Conservation (phyloP, 768 basidiomycete genomes). For the Coprinopsis cinerea region DNA sequence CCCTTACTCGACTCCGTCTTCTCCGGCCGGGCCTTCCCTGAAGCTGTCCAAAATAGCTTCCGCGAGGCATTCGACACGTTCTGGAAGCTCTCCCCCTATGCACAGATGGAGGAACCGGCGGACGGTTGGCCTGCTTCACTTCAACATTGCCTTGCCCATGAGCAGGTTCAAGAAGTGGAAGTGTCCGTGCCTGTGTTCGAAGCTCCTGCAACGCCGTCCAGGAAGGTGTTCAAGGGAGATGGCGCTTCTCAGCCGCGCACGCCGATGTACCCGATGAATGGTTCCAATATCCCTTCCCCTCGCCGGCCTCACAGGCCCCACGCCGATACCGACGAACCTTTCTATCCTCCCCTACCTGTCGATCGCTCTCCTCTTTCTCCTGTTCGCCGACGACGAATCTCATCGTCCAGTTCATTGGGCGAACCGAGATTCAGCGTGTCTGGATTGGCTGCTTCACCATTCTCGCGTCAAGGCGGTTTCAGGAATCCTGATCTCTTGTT, state of each 20-base stretch:
- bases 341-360: constrained; percentile 16
- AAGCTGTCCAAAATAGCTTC: constrained; percentile 16
- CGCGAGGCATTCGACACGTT: constrained; percentile 54
- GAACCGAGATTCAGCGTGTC: constrained; percentile 11
- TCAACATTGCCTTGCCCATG: constrained; percentile 20
- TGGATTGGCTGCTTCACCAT: neutral
- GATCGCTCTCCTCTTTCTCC: constrained; percentile 21
- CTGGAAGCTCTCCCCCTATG: constrained; percentile 47
- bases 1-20: constrained; percentile 56
- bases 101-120: constrained; percentile 31
- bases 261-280: constrained; percentile 15
- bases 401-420: constrained; percentile 4
- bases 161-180: constrained; percentile 6
- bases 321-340: constrained; percentile 11
- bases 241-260: constrained; percentile 19
- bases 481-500: constrained; percentile 12
- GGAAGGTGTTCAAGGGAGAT: constrained; percentile 3
- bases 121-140: constrained; percentile 49
- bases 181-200: neutral
- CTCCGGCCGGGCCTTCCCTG: constrained; percentile 43
- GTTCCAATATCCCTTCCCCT: constrained; percentile 18
- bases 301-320: constrained; percentile 23
- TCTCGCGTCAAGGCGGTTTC: neutral
- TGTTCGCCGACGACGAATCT: constrained; percentile 11
- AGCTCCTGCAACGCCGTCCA: constrained; percentile 11